phyloP scores from a whole-genome alignment of 768 basidiomycete species.

The Piloderma croceum region DNA sequence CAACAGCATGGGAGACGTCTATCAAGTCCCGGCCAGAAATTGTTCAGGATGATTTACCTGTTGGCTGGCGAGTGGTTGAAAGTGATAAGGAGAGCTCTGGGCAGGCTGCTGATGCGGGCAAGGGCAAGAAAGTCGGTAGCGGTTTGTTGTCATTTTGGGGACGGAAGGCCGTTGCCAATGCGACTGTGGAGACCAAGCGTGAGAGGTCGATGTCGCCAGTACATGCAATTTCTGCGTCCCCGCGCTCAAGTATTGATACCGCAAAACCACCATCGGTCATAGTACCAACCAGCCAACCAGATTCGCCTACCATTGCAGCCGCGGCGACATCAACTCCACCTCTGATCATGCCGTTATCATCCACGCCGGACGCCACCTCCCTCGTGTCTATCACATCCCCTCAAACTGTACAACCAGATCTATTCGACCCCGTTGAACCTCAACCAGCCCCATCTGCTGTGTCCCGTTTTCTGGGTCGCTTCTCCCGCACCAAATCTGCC shows the following conservation, averaged over 20 bases:
- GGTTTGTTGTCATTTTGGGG: constrained; percentile 74
- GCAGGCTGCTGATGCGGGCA: constrained; percentile 35
- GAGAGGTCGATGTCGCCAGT: constrained; percentile 21
- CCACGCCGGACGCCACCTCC: not conserved
- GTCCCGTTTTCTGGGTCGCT: constrained; percentile 76
- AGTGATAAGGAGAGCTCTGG: constrained; percentile 36
- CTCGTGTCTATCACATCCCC: not conserved
- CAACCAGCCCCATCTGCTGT: constrained; percentile 58
- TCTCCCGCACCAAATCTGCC: constrained; percentile 46
- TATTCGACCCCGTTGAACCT: too few relatives aligned
- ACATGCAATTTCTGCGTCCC: constrained; percentile 3
- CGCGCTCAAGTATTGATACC: constrained; percentile 28
- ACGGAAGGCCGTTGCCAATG: constrained; percentile 31
- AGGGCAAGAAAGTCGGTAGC: constrained; percentile 40
- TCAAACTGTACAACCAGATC: too few relatives aligned
- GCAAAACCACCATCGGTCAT: constrained; percentile 10
- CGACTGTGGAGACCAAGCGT: constrained; percentile 15
- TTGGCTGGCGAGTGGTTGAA: constrained; percentile 69
- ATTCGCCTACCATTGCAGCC: constrained; percentile 5
- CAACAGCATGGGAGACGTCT: constrained; percentile 69
- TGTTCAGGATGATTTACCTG: constrained; percentile 53
- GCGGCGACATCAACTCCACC: constrained; percentile 5
- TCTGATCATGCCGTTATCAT: constrained; percentile 1
- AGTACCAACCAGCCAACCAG: constrained; percentile 14
- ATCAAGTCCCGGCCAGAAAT: constrained; percentile 49